Evolutionary conservation across 169 alveolate species (phyloP), one percentile per base, ranked within the genome.

Genomic region (Blepharisma undulans): DNA sequence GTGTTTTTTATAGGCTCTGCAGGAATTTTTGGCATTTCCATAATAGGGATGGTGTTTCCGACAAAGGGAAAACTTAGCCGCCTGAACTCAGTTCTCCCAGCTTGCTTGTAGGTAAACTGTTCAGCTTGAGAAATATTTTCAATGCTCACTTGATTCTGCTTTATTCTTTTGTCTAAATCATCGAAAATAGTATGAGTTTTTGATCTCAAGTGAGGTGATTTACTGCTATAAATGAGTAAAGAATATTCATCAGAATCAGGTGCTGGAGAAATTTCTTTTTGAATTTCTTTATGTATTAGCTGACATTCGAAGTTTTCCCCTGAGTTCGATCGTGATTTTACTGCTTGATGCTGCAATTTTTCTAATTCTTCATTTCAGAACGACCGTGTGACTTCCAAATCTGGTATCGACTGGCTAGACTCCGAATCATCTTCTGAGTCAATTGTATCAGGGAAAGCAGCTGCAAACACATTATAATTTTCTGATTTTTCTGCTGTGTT

Each of bases 81-180:
- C 10, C 30, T 32, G 19, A 30, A 79, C 29, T 30, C 71, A 79
- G 87, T 79, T 16, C 25, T 32, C 34, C 87, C 87, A 79, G 87
- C 29, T 30, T 27, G 29, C 19, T 79, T 27, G 16, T 84, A 84
- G 22, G 79, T 84, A 29, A n/a, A n/a, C 12, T 22, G 27, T 60
- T 84, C 89, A 4, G 89, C 89, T 30, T n/a, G 60, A 30, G 61
- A 22, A 22, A 84, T 25, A 60, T 32, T 84, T 30, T 33, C 78
- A 48, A 84, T 84, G n/a, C 79, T 84, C 21, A 25, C 29, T 12
- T 84, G 79, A n/a, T 30, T 86, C 18, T 27, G 66, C 29, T 60
- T 71, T n/a, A 86, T 72, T 71, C 84, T 86, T 71, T 72, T 86
- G 66, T 86, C 91, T 21, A 86, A 36, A 48, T 86, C 91, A n/a